A percentile compares a stretch with the other conserved stretches of the same genome.
Conservation (phyloP, 495 filamentous ascomycete species). For the Lepidopterella palustris region DNA sequence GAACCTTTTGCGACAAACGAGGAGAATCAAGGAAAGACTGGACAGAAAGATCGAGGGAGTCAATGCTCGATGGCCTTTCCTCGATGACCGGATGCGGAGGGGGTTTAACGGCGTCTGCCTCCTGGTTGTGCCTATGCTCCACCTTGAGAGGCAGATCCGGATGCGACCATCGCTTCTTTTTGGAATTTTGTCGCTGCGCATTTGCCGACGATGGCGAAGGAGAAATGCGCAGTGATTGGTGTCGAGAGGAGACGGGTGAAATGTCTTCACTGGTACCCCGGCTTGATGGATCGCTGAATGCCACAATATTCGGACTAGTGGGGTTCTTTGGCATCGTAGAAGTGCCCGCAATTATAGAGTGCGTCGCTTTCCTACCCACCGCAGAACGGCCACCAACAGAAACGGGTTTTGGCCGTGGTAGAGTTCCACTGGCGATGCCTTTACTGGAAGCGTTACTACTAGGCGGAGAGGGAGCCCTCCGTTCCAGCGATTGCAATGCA, state of each 20-base stretch:
- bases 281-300: conserved; percentile 8
- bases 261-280: conserved; percentile 22
- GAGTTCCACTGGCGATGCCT: conserved; percentile 9
- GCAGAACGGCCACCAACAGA: conserved; percentile 29
- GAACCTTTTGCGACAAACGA: conserved; percentile 77
- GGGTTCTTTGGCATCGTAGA: conserved; percentile 10
- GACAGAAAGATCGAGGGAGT: conserved; percentile 79
- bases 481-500: conserved; percentile 25
- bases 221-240: conserved; percentile 15
- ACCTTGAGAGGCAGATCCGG: conserved; percentile 34
- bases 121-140: conserved; percentile 25
- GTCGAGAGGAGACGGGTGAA: conserved; percentile 7
- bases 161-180: conserved; percentile 35
- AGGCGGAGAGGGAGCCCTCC: conserved; percentile 4
- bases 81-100: conserved; percentile 19
- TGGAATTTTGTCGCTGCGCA: conserved; percentile 8
- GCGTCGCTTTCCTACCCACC: conserved; percentile 10
- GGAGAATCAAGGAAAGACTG: conserved; percentile 77
- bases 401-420: conserved; percentile 14
- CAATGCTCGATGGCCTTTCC: conserved; percentile 60
- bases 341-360: conserved; percentile 22
- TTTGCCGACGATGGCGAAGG: conserved; percentile 10
- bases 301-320: conserved; percentile 7
- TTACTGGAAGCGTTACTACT: conserved; percentile 20
- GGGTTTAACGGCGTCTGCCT: conserved; percentile 12